Percentiles rank a stretch among this genome's conserved stretches.
These are phyloP conservation scores for Capronia americana DNA, from an alignment of 2,329 filamentous ascomycete genomes.

Conservation along the genomic window DNA sequence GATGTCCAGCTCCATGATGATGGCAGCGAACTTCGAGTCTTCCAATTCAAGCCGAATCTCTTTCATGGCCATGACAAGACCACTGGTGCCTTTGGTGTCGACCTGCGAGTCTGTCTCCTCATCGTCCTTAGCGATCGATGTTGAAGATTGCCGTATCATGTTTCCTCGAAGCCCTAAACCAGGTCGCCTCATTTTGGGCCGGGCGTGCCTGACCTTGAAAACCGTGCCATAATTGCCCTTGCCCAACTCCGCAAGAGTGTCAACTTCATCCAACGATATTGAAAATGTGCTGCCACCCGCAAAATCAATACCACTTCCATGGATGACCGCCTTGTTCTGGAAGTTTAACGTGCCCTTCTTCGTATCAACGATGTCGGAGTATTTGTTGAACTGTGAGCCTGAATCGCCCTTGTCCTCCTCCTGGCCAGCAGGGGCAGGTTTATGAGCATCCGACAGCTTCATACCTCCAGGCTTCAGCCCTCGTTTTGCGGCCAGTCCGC, in stretches of 20 bases:
- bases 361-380: slow-evolving; percentile 83
- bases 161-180: slow-evolving; percentile 67
- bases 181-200: slow-evolving; percentile 67
- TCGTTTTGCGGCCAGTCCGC: slow-evolving; percentile 56
- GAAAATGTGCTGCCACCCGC: slow-evolving; percentile 86
- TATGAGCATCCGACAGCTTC: slow-evolving; percentile 57
- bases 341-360: slow-evolving; percentile 92
- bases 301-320: slow-evolving; percentile 89
- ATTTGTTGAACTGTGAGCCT: slow-evolving; percentile 67
- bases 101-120: slow-evolving; percentile 42
- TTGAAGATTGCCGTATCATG: slow-evolving; percentile 51
- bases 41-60: slow-evolving; percentile 95
- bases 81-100: slow-evolving; percentile 58
- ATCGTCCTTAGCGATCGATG: slow-evolving; percentile 40
- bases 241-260: slow-evolving; percentile 88
- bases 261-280: slow-evolving; percentile 94
- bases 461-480: slow-evolving; percentile 53
- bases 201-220: slow-evolving; percentile 90
- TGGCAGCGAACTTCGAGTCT: slow-evolving; percentile 94
- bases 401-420: slow-evolving; percentile 37
- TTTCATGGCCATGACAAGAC: slow-evolving; percentile 98
- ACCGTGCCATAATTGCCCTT: slow-evolving; percentile 99
- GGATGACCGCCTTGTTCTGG: slow-evolving; percentile 88
- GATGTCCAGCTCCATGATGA: slow-evolving; percentile 96
- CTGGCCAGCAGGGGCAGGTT: slow-evolving; percentile 51